Base-by-base conservation (phyloP, 495 filamentous ascomycete genomes). In the Penicillium chermesinum region DNA sequence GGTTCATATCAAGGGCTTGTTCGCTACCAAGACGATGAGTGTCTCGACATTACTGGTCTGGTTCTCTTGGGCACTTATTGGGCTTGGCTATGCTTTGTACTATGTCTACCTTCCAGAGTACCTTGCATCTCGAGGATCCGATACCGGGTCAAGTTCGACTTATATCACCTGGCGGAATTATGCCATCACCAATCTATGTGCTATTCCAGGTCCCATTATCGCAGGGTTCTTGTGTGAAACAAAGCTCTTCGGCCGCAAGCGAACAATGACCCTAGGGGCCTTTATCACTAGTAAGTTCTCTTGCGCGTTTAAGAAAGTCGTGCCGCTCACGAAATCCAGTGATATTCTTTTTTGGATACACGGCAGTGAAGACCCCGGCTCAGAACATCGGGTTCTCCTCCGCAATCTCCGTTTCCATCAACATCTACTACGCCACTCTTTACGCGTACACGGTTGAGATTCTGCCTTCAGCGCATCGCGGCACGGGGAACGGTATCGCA, bases 381-480 rank as follows among this genome's bases (percentile, higher is more conserved):
- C 63, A 73, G 54, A 75, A 73, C 46, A 21, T 75, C 7, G 66
- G 70, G 1, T 61, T 72, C 3, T 62, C 61, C 3, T 64, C 64
- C 14, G 69, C 70, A 0, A 74, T 74, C 27, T 65, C 63, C 0
- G 68, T 69, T 0, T 60, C 66, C 2, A 67, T 65, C 16, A 69
- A 73, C 43, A 74, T 76, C 32, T 76, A 72, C 56, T 76, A 76
- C 39, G 69, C 64, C 8, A 72, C 69, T 1, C 64, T 73, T 0
- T 75, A 75, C 44, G 71, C 70, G 7, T 75, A 73, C 44, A 75
- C 71, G 0, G 67, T 70, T 2, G 71, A 74, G 38, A 66, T 74
- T 18, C 41, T 73, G 13, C 71, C 71, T 3, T 56, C 52, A 34
- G 70, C 71, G 7, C 71, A 74, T 49, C 62, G 71, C 16, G 70